Evolutionary conservation across 129 eudicot genomes (phyloP).

Genomic region (Chrysanthemum lavandulifolium): DNA sequence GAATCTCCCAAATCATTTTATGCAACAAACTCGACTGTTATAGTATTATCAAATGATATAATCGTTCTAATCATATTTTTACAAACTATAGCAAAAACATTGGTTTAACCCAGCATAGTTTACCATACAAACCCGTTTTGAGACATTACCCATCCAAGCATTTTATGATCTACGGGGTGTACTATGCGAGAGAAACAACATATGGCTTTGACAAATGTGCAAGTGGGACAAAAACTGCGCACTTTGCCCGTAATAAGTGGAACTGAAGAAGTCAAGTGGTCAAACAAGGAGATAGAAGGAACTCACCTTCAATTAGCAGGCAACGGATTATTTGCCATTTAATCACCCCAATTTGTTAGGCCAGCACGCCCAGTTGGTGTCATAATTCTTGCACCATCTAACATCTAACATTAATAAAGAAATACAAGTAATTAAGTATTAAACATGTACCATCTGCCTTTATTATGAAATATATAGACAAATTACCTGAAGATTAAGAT

Average conservation of each 20-base stretch:
- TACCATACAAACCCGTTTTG: too few species aligned
- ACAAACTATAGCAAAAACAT: neutral
- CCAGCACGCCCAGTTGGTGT: constrained; percentile 87
- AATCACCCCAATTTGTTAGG: constrained; percentile 93
- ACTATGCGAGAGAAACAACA: too few species aligned
- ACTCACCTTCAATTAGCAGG: constrained; percentile 74
- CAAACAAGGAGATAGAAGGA: neutral
- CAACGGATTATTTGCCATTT: constrained; percentile 69
- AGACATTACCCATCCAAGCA: too few species aligned
- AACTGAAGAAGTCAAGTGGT: too few species aligned
- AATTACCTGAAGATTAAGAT: constrained; percentile 94
- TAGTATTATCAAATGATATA: too few species aligned
- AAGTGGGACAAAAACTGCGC: too few species aligned
- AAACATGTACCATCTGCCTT: neutral
- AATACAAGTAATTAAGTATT: constrained; percentile 2
- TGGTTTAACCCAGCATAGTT: neutral
- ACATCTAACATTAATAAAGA: constrained; percentile 31
- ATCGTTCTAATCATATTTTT: too few species aligned
- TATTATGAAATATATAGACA: neutral
- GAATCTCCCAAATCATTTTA: neutral
- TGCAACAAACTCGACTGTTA: neutral
- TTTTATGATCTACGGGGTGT: too few species aligned
- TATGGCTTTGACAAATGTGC: too few species aligned
- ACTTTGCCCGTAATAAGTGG: too few species aligned
- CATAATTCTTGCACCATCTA: constrained; percentile 97